Conservation (phyloP, 306 rosid genomes). For the Dalbergia cultrata region DNA sequence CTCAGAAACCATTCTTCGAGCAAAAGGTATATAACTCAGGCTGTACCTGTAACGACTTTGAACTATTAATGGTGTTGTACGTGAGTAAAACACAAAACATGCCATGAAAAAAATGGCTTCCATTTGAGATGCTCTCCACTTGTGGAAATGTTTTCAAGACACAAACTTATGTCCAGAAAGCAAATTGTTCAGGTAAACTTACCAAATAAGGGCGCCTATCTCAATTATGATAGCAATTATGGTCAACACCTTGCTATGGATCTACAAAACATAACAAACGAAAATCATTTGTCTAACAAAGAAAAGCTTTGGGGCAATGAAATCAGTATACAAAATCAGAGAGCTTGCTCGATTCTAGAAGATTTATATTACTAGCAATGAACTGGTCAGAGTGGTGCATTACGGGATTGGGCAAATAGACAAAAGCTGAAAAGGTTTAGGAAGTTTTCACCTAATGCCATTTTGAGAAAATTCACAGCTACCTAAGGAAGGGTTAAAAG, state of each 20-base stretch:
- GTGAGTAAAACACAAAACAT: not conserved
- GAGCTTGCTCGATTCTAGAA: not conserved
- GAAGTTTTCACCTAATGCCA: conserved; percentile 16
- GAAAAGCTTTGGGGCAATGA: not conserved
- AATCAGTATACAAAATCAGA: conserved; percentile 16
- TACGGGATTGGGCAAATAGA: conserved; percentile 6
- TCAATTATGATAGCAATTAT: conserved; percentile 80
- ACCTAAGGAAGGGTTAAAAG: no score
- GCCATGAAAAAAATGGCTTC: not conserved
- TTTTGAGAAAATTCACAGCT: not conserved
- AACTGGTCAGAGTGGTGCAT: not conserved
- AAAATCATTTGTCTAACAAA: conserved; percentile 2
- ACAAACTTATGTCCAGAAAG: conserved; percentile 30
- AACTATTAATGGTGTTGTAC: conserved; percentile 24
- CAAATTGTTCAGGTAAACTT: conserved; percentile 43
- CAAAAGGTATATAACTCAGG: conserved; percentile 95
- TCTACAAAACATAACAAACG: conserved; percentile 59
- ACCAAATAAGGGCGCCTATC: conserved; percentile 92
- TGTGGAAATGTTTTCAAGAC: conserved; percentile 27
- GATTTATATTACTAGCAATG: not conserved
- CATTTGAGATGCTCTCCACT: conserved; percentile 5
- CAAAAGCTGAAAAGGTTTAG: not conserved
- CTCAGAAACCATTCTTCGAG: conserved; percentile 91
- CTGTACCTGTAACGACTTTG: conserved; percentile 79
- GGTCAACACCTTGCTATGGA: conserved; percentile 83